Evolutionary conservation across 495 filamentous ascomycete genomes (phyloP), one percentile per base, ranked within the genome.

Genomic region (Penicillium manginii): DNA sequence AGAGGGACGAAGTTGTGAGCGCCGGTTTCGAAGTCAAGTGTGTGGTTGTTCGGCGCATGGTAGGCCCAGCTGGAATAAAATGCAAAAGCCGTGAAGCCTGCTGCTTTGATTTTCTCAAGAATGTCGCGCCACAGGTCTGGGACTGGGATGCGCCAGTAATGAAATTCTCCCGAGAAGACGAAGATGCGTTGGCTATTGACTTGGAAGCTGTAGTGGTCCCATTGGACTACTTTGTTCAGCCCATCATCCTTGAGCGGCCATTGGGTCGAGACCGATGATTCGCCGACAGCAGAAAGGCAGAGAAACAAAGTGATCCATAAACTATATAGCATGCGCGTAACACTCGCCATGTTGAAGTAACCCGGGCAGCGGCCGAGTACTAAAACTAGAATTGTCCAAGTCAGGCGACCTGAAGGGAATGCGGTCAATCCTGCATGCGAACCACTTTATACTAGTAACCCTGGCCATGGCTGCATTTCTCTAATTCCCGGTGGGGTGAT

Each of bases 21-120:
- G 21, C 83, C 83, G 22, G 73, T 84, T 42, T 68, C 66, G 62
- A 87, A 88, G 61, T 88, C 86, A 10, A 86, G 68, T 1, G 77
- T 71, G 21, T 76, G 71, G 42, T 82, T 76, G 31, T 75, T 73
- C 1, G 81, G 76, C 3, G 77, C 78, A 60, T 86, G 84, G 63
- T 81, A 86, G 8, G 78, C 79, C 85, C 83, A 84, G 67, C 79
- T 75, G 23, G 78, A 75, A 64, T 86, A 86, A 58, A 86, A 78
- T 17, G 82, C 76, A 47, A 81, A 78, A 0, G 76, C 75, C 15
- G 81, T 82, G 61, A 83, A 83, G 6, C 85, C 84, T 15, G 82
- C 78, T 12, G 85, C 84, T 68, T 86, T 87, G 54, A 87, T 79
- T 65, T 88, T 88, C 62, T 88, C 76, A 1, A 87, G 73, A 21